Evolutionary conservation across 2,329 filamentous ascomycete species (phyloP).

Genomic region (Neopestalotiopsis sp.): DNA sequence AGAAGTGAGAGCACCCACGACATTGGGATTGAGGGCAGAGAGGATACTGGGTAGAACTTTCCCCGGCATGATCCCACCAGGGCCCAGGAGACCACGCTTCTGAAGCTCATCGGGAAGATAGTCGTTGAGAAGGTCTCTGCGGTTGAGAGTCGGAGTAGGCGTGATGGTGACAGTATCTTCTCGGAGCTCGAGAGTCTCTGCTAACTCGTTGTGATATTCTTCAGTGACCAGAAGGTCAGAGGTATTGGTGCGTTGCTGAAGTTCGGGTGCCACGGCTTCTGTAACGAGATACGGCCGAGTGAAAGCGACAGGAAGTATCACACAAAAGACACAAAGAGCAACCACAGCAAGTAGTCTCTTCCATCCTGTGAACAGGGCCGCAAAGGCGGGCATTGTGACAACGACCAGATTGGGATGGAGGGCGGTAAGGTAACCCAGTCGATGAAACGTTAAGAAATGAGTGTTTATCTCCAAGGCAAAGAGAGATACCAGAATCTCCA

Average conservation of each 20-base stretch:
- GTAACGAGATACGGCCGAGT: neutral
- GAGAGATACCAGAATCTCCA: slow-evolving; percentile 8
- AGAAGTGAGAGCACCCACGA: slow-evolving; percentile 12
- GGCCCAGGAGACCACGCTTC: slow-evolving; percentile 13
- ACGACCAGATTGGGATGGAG: neutral
- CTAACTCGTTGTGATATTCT: neutral
- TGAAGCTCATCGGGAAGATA: neutral
- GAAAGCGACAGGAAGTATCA: slow-evolving; percentile 22
- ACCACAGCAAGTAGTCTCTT: slow-evolving; percentile 25
- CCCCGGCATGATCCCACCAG: slow-evolving; percentile 15
- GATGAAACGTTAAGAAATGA: slow-evolving; percentile 15
- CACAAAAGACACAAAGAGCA: slow-evolving; percentile 23
- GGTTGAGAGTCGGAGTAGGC: slow-evolving; percentile 5
- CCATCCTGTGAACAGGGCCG: slow-evolving; percentile 22
- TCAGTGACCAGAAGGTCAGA: neutral
- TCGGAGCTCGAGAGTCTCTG: neutral
- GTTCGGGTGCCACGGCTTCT: neutral
- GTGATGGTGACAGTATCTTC: neutral
- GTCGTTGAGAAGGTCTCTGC: neutral
- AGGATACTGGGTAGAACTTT: slow-evolving; percentile 16
- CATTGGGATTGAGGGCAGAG: slow-evolving; percentile 4
- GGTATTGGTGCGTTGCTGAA: neutral
- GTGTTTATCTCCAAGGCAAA: slow-evolving; percentile 18
- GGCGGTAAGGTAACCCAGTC: neutral
- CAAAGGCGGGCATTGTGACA: neutral